A percentile compares a stretch with the other conserved stretches of the same genome.
Evolutionary conservation across 805 yeast species (phyloP).

Genomic region (Cyberlindnera americana): DNA sequence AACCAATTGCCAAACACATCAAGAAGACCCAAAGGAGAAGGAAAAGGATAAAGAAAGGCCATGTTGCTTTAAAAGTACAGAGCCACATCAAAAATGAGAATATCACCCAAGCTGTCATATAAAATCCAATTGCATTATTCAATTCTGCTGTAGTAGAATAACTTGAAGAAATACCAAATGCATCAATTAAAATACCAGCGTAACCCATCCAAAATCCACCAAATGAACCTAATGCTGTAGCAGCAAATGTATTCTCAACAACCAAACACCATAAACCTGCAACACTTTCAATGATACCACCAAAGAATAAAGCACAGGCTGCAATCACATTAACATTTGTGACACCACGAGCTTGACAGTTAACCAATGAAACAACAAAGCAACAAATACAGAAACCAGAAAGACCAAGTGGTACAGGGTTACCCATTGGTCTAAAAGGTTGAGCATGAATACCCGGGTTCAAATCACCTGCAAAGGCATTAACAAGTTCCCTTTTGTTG

Average conservation of each 20-base stretch:
- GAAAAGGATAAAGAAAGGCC: conserved; percentile 55
- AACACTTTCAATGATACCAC: conserved; percentile 65
- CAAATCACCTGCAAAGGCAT: conserved; percentile 60
- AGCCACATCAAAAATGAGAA: conserved; percentile 57
- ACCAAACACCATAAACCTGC: conserved; percentile 78
- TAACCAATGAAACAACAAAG: conserved; percentile 59
- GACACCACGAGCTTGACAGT: conserved; percentile 67
- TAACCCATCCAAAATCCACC: conserved; percentile 80
- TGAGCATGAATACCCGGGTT: conserved; percentile 43
- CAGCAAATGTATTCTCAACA: conserved; percentile 75
- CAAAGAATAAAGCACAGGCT: conserved; percentile 66
- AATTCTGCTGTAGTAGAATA: conserved; percentile 44
- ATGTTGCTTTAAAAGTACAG: conserved; percentile 56
- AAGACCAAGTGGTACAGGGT: conserved; percentile 75
- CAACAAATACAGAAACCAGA: conserved; percentile 58
- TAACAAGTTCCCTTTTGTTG: conserved; percentile 51
- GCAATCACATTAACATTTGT: conserved; percentile 56
- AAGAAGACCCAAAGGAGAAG: conserved; percentile 52
- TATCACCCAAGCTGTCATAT: conserved; percentile 58
- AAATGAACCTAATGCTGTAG: conserved; percentile 43
- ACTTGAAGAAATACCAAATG: conserved; percentile 51
- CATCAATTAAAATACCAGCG: conserved; percentile 59
- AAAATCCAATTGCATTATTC: conserved; percentile 54
- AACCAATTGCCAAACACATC: conserved; percentile 46
- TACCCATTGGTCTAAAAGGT: conserved; percentile 54